phyloP scores from a whole-genome alignment of 2,329 filamentous ascomycete species.

The Pyrenophora graminea region DNA sequence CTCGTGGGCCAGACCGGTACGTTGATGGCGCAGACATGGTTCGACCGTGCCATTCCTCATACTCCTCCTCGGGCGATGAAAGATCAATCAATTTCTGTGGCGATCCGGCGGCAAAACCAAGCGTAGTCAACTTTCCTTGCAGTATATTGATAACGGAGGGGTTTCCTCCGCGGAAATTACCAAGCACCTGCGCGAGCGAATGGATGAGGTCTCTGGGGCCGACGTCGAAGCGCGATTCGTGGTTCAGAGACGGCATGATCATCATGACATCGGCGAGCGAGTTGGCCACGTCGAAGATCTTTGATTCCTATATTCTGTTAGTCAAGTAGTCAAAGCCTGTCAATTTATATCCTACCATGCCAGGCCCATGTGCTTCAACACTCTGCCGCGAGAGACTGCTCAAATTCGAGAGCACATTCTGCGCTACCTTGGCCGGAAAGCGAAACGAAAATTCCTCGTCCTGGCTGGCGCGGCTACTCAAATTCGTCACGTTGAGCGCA shows the following conservation, averaged over 20 bases:
- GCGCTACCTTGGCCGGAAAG: constrained; percentile 42
- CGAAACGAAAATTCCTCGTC: constrained; percentile 44
- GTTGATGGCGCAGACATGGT: constrained; percentile 25
- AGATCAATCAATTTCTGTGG: constrained; percentile 38
- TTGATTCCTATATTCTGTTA: constrained; percentile 33
- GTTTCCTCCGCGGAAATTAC: constrained; percentile 40
- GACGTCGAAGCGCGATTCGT: constrained; percentile 36
- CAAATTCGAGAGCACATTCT: constrained; percentile 38
- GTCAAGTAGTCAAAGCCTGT: neutral
- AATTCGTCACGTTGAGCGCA: constrained; percentile 40
- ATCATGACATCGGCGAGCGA: constrained; percentile 46
- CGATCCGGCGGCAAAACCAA: constrained; percentile 35
- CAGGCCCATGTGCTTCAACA: constrained; percentile 42
- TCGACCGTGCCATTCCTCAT: constrained; percentile 30
- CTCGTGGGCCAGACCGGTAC: constrained; percentile 11
- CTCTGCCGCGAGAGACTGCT: constrained; percentile 38
- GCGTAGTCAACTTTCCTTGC: constrained; percentile 36
- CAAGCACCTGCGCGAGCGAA: constrained; percentile 36
- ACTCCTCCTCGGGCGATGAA: constrained; percentile 40
- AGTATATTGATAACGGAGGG: constrained; percentile 41
- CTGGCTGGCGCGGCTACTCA: constrained; percentile 31
- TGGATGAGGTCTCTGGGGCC: constrained; percentile 43
- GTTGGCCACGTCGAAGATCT: constrained; percentile 43
- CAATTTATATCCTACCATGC: constrained; percentile 34
- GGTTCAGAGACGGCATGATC: constrained; percentile 40